Percentiles rank a stretch among this genome's conserved stretches.
These are phyloP conservation scores for Capsicum chinense DNA, from an alignment of 257 asterid species.

Conservation along the genomic window DNA sequence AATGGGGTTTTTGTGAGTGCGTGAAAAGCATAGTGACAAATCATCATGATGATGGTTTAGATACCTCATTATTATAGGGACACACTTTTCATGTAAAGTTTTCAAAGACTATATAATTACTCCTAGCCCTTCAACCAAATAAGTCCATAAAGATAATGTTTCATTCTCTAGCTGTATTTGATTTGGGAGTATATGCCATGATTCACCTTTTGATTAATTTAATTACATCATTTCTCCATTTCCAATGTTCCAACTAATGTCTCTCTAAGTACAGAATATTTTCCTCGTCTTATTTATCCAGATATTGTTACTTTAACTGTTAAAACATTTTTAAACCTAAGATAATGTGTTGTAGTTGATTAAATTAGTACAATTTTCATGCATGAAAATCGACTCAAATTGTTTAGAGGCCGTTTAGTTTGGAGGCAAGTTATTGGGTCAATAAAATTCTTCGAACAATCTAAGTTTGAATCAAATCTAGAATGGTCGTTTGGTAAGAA, in stretches of 20 bases:
- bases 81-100: slow-evolving; percentile 29
- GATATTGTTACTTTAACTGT: not conserved
- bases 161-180: not conserved
- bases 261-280: not conserved
- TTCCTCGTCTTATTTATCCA: slow-evolving; percentile 1
- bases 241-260: slow-evolving; percentile 44
- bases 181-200: slow-evolving; percentile 26
- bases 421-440: no score
- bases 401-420: not conserved
- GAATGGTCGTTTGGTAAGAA: no score
- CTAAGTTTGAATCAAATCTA: no score
- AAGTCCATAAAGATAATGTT: slow-evolving; percentile 23
- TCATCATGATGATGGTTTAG: slow-evolving; percentile 38
- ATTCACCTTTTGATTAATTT: slow-evolving; percentile 16
- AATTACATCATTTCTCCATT: slow-evolving; percentile 23
- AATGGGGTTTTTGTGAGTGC: slow-evolving; percentile 33
- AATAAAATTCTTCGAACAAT: no score
- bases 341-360: not conserved
- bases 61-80: slow-evolving; percentile 32
- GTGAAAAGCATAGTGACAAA: slow-evolving; percentile 45
- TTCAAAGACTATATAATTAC: not conserved
- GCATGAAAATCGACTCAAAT: not conserved
- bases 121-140: not conserved
- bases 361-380: not conserved
- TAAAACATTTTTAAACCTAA: not conserved